phyloP scores from a whole-genome alignment of 129 eudicot genomes.

The Lactuca sativa region DNA sequence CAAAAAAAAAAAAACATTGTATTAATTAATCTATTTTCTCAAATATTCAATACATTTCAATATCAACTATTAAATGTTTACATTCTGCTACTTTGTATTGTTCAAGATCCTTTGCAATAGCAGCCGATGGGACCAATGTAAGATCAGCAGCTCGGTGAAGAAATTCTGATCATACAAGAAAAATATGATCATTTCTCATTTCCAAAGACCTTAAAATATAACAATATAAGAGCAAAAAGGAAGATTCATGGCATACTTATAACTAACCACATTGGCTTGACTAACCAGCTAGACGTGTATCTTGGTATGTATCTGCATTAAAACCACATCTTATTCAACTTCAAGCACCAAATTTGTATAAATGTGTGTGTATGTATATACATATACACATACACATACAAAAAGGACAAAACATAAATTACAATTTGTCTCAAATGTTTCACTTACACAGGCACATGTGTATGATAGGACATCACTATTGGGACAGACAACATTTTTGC shows the following conservation, averaged over 20 bases:
- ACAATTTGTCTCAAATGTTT: conserved; percentile 4
- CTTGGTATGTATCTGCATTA: conserved; percentile 89
- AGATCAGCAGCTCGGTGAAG: conserved; percentile 98
- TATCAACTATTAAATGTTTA: conserved; percentile 1
- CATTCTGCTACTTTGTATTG: conserved; percentile 84
- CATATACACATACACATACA: background rate
- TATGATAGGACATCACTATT: conserved; percentile 96
- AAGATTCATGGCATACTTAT: conserved; percentile 62
- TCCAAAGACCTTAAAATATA: background rate
- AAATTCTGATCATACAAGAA: conserved; percentile 50
- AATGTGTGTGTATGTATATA: background rate
- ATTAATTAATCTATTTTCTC: background rate
- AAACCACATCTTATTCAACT: conserved; percentile 14
- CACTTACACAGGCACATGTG: conserved; percentile 99
- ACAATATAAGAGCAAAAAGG: background rate
- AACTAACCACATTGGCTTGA: conserved; percentile 91
- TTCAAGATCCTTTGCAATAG: conserved; percentile 83
- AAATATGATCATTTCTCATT: conserved; percentile 2
- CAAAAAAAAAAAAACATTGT: conserved; percentile 1
- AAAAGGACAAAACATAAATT: background rate
- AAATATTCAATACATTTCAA: background rate
- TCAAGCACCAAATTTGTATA: conserved; percentile 19
- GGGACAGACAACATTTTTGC: conserved; percentile 93
- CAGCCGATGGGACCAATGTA: conserved; percentile 97
- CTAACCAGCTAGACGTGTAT: conserved; percentile 96